These are phyloP conservation scores for Marchantia polymorpha DNA, from an alignment of 225 moss, liverwort and hornwort species.

Conservation along the genomic window DNA sequence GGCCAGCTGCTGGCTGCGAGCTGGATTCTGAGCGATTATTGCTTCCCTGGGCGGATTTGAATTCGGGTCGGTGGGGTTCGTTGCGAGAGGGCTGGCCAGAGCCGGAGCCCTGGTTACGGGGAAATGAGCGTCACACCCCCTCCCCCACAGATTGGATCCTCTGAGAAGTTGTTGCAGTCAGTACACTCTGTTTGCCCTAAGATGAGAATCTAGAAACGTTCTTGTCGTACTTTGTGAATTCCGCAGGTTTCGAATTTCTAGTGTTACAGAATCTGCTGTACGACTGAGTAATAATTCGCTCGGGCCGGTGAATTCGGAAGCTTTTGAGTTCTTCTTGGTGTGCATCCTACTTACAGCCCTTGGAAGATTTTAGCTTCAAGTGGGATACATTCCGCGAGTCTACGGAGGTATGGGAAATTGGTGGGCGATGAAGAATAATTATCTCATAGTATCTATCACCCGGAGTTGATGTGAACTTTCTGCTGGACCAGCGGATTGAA, in stretches of 20 bases:
- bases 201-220: neutral
- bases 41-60: neutral
- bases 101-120: neutral
- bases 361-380: too few relatives aligned
- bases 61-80: neutral
- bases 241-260: neutral
- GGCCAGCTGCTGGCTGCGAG: neutral
- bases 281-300: neutral
- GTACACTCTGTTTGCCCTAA: neutral
- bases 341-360: neutral
- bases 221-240: neutral
- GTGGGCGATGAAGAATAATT: neutral
- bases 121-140: neutral
- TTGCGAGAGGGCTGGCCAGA: neutral
- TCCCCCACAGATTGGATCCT: neutral
- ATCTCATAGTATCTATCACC: neutral
- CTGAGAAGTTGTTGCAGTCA: neutral
- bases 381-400: too few relatives aligned
- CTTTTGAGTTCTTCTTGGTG: neutral
- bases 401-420: neutral
- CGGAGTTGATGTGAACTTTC: neutral
- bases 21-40: neutral
- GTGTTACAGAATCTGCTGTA: neutral
- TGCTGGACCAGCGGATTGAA: neutral
- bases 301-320: neutral